Base-by-base conservation (phyloP, 192 early-diverging fungal species). In the Globomyces pollinis-pini region DNA sequence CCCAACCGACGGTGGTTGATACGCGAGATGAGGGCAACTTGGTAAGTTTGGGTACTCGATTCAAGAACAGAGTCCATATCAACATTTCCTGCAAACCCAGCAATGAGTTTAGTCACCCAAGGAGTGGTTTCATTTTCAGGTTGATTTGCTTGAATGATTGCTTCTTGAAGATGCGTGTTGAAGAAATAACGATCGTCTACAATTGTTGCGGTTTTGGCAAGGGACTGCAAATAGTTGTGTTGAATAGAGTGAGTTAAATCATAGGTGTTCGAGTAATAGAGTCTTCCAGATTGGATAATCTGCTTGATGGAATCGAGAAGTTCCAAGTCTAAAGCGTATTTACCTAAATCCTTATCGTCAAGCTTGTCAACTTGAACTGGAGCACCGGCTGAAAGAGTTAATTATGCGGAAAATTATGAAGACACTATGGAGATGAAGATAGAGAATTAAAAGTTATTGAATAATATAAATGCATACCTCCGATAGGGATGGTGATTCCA, bases 171-270 rank as follows among this genome's bases (percentile, higher is more conserved):
- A 28, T 61, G 42, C 26, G 57, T 38, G 50, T 78, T 75, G 73
- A 81, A 78, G 41, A 75, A 78, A 65, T 72, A 81, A 7, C 79
- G 67, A 57, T 77, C 75, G 39, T 81, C 79, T 11, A 73, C 51
- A 60, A 75, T 65, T 11, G 72, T 67, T 9, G 50, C 28, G 1
- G 43, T 38, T 5, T 69, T 36, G 24, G 65, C 66, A 15, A 51
- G 33, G 18, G 56, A 24, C 11, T 57, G 24, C 13, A 75, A 54
- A 30, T 63, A 49, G 43, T 76, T 78, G 63, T 81, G 73, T 45
- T 81, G 79, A 11, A 81, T 13, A n/a, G 76, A 78, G 53, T 76
- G 75, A 29, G 79, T 78, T 33, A 81, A 9, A 55, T 81, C 79
- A 63, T 78, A 81, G 7, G 70, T 66, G 3, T 56, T 61, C 21